Conservation (phyloP, 192 early-diverging fungal species). For the Rhizophagus sp. region DNA sequence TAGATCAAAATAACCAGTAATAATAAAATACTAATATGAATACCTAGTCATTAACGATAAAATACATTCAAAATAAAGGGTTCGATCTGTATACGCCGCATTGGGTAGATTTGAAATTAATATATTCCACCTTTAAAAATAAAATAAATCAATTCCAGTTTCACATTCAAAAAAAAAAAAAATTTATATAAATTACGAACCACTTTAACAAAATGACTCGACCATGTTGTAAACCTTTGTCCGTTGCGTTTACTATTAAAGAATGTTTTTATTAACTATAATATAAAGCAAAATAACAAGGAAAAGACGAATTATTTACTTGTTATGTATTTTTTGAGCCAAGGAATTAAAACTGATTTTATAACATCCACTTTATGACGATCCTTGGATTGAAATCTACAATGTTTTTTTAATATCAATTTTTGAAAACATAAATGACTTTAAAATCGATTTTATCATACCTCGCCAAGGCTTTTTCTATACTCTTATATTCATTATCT, state of each 20-base stretch:
- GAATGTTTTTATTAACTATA: not conserved
- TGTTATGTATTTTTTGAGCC: slow-evolving; percentile 21
- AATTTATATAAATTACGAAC: not conserved
- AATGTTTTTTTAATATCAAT: not conserved
- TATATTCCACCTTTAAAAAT: slow-evolving; percentile 22
- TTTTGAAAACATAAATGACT: not conserved
- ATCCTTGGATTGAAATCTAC: slow-evolving; percentile 31
- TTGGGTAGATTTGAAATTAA: slow-evolving; percentile 13
- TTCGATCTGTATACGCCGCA: slow-evolving; percentile 24
- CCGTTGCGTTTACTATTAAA: not conserved
- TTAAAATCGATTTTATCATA: not conserved
- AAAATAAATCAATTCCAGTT: slow-evolving; percentile 4
- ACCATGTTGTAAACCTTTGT: not conserved
- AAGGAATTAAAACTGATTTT: slow-evolving; percentile 19
- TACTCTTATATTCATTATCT: slow-evolving; percentile 25
- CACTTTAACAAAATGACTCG: not conserved
- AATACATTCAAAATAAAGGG: slow-evolving; percentile 28
- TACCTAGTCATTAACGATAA: slow-evolving; percentile 26
- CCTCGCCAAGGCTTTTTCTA: slow-evolving; percentile 22
- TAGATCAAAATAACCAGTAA: not conserved
- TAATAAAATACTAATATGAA: not conserved
- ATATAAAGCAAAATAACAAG: not conserved
- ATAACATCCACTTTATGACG: slow-evolving; percentile 23
- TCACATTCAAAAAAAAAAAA: too few species aligned
- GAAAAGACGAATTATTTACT: not conserved